These are phyloP conservation scores for Neurospora sp. DNA, from an alignment of 495 filamentous ascomycete genomes.

Conservation along the genomic window DNA sequence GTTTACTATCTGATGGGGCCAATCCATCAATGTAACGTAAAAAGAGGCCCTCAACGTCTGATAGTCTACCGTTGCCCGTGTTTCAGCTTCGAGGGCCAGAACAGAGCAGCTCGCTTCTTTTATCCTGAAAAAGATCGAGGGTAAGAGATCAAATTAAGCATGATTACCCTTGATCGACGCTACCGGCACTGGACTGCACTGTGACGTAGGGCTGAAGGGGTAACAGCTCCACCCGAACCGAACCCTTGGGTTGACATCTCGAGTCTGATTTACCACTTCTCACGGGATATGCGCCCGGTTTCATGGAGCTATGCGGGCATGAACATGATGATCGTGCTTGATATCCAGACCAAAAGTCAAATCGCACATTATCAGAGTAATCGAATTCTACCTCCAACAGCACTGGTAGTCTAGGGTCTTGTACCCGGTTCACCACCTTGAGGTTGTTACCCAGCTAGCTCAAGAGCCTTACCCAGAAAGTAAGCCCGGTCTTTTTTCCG, in stretches of 20 bases:
- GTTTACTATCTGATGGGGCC: neutral
- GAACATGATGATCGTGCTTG: neutral
- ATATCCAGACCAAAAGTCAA: neutral
- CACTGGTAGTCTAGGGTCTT: neutral
- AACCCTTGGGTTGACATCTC: neutral
- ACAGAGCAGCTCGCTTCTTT: neutral
- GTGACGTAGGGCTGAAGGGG: conserved; percentile 5
- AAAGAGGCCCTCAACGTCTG: neutral
- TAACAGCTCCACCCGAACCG: neutral
- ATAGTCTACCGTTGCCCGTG: neutral
- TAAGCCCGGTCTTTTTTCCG: neutral
- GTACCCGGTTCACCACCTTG: neutral
- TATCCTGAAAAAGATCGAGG: neutral
- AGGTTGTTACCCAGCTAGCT: neutral
- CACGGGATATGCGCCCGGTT: neutral
- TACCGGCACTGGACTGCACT: neutral
- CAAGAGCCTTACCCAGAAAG: neutral
- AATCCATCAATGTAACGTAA: neutral
- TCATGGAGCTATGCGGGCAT: neutral
- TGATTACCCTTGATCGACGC: conserved; percentile 3
- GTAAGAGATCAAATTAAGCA: neutral
- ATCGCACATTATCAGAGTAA: neutral
- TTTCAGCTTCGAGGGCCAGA: neutral
- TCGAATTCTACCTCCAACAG: neutral
- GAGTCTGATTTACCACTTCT: neutral